Conservation (phyloP, 495 filamentous ascomycete genomes). For the Daldinia decipiens region DNA sequence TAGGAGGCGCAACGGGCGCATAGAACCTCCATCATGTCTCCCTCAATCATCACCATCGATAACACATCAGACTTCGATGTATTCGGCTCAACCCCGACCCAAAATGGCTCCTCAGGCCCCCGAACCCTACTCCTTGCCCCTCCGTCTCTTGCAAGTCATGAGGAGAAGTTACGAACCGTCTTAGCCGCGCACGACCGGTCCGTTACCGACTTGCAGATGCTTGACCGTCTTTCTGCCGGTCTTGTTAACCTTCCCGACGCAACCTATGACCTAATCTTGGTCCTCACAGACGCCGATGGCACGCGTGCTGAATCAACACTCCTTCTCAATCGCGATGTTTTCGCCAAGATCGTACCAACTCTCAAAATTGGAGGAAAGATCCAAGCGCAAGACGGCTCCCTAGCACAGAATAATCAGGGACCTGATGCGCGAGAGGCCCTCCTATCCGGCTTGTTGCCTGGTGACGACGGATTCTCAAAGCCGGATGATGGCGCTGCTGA, state of each 20-base stretch:
- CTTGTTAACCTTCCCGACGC: conserved; percentile 78
- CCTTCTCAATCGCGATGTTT: conserved; percentile 73
- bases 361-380: conserved; percentile 78
- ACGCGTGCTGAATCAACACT: conserved; percentile 65
- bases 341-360: conserved; percentile 70
- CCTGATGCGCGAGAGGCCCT: conserved; percentile 74
- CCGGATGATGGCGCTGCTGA: conserved; percentile 69
- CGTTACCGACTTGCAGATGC: conserved; percentile 93
- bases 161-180: conserved; percentile 57
- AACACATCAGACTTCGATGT: conserved; percentile 54
- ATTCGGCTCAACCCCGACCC: conserved; percentile 30
- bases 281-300: conserved; percentile 81
- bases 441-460: conserved; percentile 78
- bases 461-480: conserved; percentile 74
- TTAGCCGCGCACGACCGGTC: conserved; percentile 71
- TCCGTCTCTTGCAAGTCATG: conserved; percentile 62
- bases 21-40: conserved; percentile 48
- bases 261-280: conserved; percentile 85
- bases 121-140: conserved; percentile 67
- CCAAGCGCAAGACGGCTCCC: conserved; percentile 71
- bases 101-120: conserved; percentile 35
- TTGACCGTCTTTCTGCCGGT: conserved; percentile 88
- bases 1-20: conserved; percentile 32
- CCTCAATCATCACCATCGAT: conserved; percentile 52
- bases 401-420: conserved; percentile 57